These are phyloP conservation scores for Daldinia childiae DNA, from an alignment of 495 filamentous ascomycete species.

Conservation along the genomic window DNA sequence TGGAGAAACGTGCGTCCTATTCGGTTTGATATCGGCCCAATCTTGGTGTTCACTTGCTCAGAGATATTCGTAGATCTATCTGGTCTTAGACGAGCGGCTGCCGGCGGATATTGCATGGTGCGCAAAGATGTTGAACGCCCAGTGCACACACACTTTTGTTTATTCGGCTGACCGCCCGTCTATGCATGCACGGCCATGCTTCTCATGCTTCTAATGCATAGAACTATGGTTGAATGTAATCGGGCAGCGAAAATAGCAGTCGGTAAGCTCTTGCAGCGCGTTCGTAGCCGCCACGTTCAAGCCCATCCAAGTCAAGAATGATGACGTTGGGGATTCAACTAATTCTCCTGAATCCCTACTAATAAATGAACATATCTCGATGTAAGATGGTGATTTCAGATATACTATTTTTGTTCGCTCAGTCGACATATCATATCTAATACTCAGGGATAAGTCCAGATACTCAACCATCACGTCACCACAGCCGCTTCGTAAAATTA, in stretches of 20 bases:
- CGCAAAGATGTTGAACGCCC: conserved; percentile 6
- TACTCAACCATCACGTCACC: not conserved
- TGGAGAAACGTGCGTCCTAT: not conserved
- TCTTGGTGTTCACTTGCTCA: conserved; percentile 32
- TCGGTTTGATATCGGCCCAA: conserved; percentile 19
- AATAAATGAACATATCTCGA: not conserved
- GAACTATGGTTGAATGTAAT: conserved; percentile 18
- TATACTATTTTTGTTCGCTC: conserved; percentile 25
- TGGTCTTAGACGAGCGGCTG: conserved; percentile 15
- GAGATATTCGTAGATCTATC: conserved; percentile 30
- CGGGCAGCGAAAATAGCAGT: conserved; percentile 32
- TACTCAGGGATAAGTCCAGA: not conserved
- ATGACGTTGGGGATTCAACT: conserved; percentile 32
- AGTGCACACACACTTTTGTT: conserved; percentile 5
- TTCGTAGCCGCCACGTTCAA: conserved; percentile 36
- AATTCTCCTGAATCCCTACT: not conserved
- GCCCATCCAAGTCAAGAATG: conserved; percentile 19
- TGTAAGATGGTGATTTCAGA: conserved; percentile 27
- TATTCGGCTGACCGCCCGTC: conserved; percentile 36
- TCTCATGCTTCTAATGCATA: conserved; percentile 22
- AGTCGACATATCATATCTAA: conserved; percentile 29
- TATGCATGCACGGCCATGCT: conserved; percentile 34
- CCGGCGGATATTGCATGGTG: conserved; percentile 9
- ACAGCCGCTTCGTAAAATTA: not conserved
- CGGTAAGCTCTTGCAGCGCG: conserved; percentile 26